Percentiles rank a stretch among this genome's conserved stretches.
These are phyloP conservation scores for Durotheca rogersii DNA, from an alignment of 495 filamentous ascomycete genomes.

Conservation along the genomic window DNA sequence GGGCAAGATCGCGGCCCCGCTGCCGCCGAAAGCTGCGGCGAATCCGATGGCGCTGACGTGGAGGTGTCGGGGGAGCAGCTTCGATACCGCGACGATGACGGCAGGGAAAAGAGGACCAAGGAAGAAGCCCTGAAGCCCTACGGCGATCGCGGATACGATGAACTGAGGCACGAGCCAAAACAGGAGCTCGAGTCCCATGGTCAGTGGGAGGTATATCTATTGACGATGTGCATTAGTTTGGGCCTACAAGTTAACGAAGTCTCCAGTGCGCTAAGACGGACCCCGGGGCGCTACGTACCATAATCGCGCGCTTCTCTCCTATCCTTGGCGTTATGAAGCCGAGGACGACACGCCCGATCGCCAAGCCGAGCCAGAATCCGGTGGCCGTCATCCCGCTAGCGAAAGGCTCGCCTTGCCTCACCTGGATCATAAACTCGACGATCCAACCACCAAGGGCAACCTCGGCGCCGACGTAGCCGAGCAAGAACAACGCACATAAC, in stretches of 20 bases:
- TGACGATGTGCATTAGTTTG: slow-evolving; percentile 41
- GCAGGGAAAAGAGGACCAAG: slow-evolving; percentile 81
- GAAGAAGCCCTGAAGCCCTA: slow-evolving; percentile 73
- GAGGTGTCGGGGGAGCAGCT: slow-evolving; percentile 72
- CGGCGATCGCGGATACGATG: slow-evolving; percentile 69
- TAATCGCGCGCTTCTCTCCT: slow-evolving; percentile 69
- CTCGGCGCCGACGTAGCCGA: slow-evolving; percentile 82
- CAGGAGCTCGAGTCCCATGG: slow-evolving; percentile 69
- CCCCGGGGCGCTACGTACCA: slow-evolving; percentile 22
- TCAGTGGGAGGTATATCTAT: slow-evolving; percentile 57
- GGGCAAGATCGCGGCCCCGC: slow-evolving; percentile 76
- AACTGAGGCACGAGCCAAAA: slow-evolving; percentile 83
- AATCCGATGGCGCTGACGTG: slow-evolving; percentile 85
- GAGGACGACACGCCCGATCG: slow-evolving; percentile 70
- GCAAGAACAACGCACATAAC: slow-evolving; percentile 72
- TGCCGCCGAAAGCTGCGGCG: slow-evolving; percentile 76
- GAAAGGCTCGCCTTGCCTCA: slow-evolving; percentile 68
- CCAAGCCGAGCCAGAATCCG: slow-evolving; percentile 84
- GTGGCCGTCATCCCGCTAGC: slow-evolving; percentile 76
- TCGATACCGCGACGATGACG: slow-evolving; percentile 75
- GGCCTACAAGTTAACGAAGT: slow-evolving; percentile 35
- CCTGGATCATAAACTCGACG: slow-evolving; percentile 78
- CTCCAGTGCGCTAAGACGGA: background rate
- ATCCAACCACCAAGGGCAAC: slow-evolving; percentile 87
- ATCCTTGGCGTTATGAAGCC: slow-evolving; percentile 66